Evolutionary conservation across 192 early-diverging fungal genomes (phyloP).

Genomic region (Phycomyces blakesleeanus): DNA sequence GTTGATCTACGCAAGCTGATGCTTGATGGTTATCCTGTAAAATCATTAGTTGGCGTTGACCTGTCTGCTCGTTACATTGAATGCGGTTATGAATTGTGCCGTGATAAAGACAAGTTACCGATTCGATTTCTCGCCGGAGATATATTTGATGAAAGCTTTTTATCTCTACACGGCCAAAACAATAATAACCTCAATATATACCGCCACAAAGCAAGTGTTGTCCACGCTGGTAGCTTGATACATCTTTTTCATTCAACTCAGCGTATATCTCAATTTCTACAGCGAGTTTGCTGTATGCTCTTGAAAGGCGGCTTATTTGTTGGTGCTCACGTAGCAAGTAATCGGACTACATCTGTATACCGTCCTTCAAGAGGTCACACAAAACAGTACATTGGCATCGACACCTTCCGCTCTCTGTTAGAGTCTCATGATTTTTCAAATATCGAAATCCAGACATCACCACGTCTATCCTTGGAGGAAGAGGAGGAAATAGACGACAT

Average conservation of each 20-base stretch:
- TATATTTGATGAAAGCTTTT: conserved; percentile 14
- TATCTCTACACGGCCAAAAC: background rate
- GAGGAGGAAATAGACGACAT: background rate
- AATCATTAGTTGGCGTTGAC: conserved; percentile 20
- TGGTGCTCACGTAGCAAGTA: conserved; percentile 1
- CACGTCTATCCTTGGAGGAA: background rate
- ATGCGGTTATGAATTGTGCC: conserved; percentile 18
- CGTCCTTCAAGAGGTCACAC: background rate
- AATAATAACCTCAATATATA: background rate
- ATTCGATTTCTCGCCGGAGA: conserved; percentile 20
- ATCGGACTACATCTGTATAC: background rate
- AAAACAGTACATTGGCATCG: background rate
- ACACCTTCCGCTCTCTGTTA: background rate
- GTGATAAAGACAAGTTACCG: conserved; percentile 10
- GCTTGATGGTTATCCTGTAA: conserved; percentile 23
- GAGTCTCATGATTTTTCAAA: background rate
- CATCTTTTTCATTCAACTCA: conserved; percentile 15
- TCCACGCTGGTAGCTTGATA: conserved; percentile 26
- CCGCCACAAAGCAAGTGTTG: background rate
- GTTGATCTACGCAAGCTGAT: conserved; percentile 24
- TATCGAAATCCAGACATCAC: background rate
- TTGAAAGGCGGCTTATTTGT: background rate
- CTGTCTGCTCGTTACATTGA: conserved; percentile 19
- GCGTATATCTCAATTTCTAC: background rate
- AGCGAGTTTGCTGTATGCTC: background rate